Base-by-base conservation (phyloP, 257 asterid genomes). In the Salvia hispanica region DNA sequence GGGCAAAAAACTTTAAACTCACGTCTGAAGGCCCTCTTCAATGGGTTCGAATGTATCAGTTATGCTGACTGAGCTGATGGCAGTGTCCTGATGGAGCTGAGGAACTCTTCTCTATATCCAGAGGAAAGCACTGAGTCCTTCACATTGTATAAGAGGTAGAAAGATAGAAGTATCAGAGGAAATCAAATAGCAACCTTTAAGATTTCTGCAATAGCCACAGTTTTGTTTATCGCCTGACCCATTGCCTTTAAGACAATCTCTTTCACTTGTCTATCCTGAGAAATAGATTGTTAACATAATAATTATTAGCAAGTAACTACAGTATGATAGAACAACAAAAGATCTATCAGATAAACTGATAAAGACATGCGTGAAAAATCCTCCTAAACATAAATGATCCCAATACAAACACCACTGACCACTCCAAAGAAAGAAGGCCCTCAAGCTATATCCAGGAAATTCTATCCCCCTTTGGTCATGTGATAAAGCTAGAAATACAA, bases 1-100 rank as follows among this genome's bases (percentile, higher is more conserved):
- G 44, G 47, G 45, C 12, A 18, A 16, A 33, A 42, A 43, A 46
- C 44, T 50, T 60, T 42, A 40, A 75, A 79, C 93, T 77, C 78
- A 93, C 99, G 77, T 92, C 82, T 88, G 80, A 77, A 93, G 99
- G 62, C 99, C 99, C 83, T 93, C 97, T 82, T 93, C 99, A 78
- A 93, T 85, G 79, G 99, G 97, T 77, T 90, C 99, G 86, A 95
- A 93, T 10, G 88, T 80, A 70, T 93, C 99, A 1, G 94, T 88
- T 59, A 93, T 86, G 86, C 96, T 93, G 72, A 88, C 79, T 58
- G 99, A 93, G 78, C 95, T 85, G 74, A 93, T 90, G 57, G 88
- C 80, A 61, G 95, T 88, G 76, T 90, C 95, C 58, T 93, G 99
- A 78, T 93, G 89, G 79, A 93, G 72, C 43, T 74, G 81, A 70